Evolutionary conservation across 106 monocot genomes (phyloP).

Genomic region (Agapanthus africanus): DNA sequence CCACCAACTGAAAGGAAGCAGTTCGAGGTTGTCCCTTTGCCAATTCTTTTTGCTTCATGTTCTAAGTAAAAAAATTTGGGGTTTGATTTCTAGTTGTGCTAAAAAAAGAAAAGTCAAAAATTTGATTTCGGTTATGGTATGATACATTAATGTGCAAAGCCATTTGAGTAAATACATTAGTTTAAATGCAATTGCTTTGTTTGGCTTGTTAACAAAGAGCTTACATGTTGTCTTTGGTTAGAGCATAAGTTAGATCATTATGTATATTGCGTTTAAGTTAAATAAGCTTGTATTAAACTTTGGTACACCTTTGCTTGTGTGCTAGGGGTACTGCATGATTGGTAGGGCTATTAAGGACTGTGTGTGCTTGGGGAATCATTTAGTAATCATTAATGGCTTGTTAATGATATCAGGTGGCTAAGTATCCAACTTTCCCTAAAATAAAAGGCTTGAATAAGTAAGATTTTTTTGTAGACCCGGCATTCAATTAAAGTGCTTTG

Average conservation of each 20-base stretch:
- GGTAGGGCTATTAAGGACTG: too few relatives aligned
- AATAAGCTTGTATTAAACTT: not conserved
- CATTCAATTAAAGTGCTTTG: not conserved
- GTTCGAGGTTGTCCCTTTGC: conserved; percentile 70
- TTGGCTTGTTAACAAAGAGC: not conserved
- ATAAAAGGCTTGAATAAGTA: too few relatives aligned
- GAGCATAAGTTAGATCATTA: not conserved
- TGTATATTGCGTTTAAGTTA: conserved; percentile 3
- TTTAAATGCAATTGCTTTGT: not conserved
- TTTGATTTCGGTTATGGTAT: not conserved
- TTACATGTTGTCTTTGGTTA: not conserved
- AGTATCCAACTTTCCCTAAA: too few relatives aligned
- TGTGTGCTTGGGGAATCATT: too few relatives aligned
- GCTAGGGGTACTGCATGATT: too few relatives aligned
- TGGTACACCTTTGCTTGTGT: too few relatives aligned
- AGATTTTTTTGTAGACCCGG: not conserved
- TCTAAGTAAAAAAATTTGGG: not conserved
- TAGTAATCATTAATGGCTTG: too few relatives aligned
- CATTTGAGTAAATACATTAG: not conserved
- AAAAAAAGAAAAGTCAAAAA: not conserved
- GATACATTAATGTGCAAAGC: not conserved
- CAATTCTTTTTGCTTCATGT: too few relatives aligned
- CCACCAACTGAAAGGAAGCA: conserved; percentile 73
- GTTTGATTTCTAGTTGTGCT: not conserved
- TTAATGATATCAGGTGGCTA: too few relatives aligned